phyloP scores from a whole-genome alignment of 768 basidiomycete species.

The Mycena leptocephala region DNA sequence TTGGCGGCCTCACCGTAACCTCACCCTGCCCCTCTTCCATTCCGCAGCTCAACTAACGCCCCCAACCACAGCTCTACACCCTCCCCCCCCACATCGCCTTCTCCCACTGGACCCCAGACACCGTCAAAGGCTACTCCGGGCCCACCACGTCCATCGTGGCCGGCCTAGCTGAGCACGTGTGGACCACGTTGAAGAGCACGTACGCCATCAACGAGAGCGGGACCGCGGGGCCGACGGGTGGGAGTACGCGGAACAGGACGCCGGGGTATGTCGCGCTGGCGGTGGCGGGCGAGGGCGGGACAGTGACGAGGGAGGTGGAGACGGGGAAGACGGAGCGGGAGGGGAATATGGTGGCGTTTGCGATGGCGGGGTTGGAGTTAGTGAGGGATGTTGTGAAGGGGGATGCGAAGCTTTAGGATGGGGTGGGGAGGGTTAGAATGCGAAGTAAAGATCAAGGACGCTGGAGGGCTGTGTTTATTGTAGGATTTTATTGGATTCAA shows the following conservation, averaged over 20 bases:
- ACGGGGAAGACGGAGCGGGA: constrained; percentile 14
- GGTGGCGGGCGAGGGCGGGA: constrained; percentile 15
- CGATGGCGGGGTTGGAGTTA: constrained; percentile 8
- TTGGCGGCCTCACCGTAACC: constrained; percentile 17
- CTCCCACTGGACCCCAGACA: constrained; percentile 16
- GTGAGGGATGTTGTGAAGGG: constrained; percentile 15
- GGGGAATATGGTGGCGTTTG: constrained; percentile 19
- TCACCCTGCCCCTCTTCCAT: constrained; percentile 11
- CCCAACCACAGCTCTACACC: constrained; percentile 14
- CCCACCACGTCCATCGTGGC: constrained; percentile 17
- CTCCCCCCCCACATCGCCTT: constrained; percentile 14
- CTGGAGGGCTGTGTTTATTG: constrained; percentile 19
- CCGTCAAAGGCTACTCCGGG: constrained; percentile 20
- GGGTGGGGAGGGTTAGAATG: constrained; percentile 7
- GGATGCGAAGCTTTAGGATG: constrained; percentile 14
- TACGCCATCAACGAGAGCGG: constrained; percentile 15
- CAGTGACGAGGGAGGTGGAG: constrained; percentile 21
- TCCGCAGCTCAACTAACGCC: constrained; percentile 10
- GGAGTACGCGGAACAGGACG: constrained; percentile 17
- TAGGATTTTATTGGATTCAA: constrained; percentile 19
- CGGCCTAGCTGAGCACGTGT: constrained; percentile 15
- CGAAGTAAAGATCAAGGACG: constrained; percentile 5
- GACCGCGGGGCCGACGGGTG: constrained; percentile 18
- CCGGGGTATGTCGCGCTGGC: constrained; percentile 22
- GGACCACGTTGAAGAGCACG: constrained; percentile 14